Conservation (phyloP, 148 eudicot species). For the Rhododendron williamsianum region DNA sequence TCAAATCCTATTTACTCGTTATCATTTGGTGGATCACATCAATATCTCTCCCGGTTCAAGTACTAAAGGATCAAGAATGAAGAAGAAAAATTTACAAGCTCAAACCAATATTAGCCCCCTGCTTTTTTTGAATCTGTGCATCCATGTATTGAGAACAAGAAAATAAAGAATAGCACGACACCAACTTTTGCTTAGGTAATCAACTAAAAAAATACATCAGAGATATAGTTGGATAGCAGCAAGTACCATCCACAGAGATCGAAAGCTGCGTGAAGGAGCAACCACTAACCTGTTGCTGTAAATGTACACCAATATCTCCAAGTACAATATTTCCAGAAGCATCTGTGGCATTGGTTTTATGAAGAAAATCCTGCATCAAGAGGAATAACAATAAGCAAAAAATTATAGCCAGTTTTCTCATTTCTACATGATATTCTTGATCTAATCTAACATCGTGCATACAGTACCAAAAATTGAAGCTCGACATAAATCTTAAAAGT, state of each 20-base stretch:
- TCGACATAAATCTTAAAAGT: not conserved
- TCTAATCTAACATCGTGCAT: not conserved
- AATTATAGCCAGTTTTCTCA: not conserved
- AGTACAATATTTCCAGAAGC: constrained; percentile 83
- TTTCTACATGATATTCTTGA: not conserved
- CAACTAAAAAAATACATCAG: not conserved
- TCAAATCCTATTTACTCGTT: not conserved
- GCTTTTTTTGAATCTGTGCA: not conserved
- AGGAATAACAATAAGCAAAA: not conserved
- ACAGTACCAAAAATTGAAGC: not conserved
- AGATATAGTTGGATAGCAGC: not conserved
- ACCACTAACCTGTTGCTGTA: constrained; percentile 80
- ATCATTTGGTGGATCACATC: not conserved
- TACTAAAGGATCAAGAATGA: not conserved
- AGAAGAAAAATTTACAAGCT: not conserved
- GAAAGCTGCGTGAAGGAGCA: not conserved
- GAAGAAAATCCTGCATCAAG: constrained; percentile 54
- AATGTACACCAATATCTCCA: constrained; percentile 89
- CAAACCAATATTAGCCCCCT: not conserved
- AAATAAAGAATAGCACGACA: not conserved
- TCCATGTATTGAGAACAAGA: not conserved
- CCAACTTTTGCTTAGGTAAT: not conserved
- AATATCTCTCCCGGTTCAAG: not conserved
- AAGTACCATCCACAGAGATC: not conserved
- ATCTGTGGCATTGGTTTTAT: constrained; percentile 78